Evolutionary conservation across 2,329 filamentous ascomycete species (phyloP), one percentile per base, ranked within the genome.

Genomic region (Ceratocystis destructans): DNA sequence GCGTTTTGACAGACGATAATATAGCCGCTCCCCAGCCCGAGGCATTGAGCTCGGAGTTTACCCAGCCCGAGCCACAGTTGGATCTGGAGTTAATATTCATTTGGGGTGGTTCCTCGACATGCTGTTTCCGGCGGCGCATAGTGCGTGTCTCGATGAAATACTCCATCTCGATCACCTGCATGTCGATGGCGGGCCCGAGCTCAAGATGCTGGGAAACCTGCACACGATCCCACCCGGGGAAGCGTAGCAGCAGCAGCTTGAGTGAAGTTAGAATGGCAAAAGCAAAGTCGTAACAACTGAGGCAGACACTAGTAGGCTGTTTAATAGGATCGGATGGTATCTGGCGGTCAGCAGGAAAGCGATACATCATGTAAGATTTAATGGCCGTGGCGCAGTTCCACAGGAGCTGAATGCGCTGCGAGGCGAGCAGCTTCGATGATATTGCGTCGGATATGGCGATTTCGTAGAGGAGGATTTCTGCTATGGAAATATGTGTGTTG

Each of bases 401-500:
- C n/a, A 82, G 76, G 20, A 81, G 73, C 22, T 76, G 73, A 1
- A 80, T 72, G 6, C 79, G 76, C 41, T 79, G 53, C 12, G 57
- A 22, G 76, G 1, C 74, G 71, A 7, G 73, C 69, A 3, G 75
- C 64, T 64, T 79, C 71, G 53, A 71, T 71, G 2, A 71, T 69
- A 7, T 48, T 28, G 72, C 69, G 2, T 79, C 78, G 3, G 76
- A 75, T 33, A 82, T 72, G 67, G 74, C 77, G 46, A 79, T 72
- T 68, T 81, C 80, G 69, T 78, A 79, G 20, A 82, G 72, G 3
- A 82, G 75, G 7, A 79, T 73, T 69, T 81, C 76, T 25, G 77
- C 77, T 12, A 80, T 74, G 68, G 75, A 71, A 7, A 79, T 55
- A 69, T 82, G 79, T 10, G 75, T 74, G 31, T 72, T 72, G 5